These are phyloP conservation scores for Eutrema yunnanense DNA, from an alignment of 345 rosid species.

Conservation along the genomic window DNA sequence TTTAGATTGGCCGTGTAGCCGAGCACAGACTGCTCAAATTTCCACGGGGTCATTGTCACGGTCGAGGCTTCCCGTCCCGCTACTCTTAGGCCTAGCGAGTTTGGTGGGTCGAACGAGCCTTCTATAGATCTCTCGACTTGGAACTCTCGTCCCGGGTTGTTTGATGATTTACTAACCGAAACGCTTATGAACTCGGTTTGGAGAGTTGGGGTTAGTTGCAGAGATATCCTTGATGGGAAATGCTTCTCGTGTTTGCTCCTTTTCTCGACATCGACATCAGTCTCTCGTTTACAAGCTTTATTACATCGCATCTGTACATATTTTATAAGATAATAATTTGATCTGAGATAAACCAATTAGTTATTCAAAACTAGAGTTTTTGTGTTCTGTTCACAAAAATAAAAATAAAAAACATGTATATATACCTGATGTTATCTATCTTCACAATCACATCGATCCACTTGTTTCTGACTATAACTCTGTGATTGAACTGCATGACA, in stretches of 20 bases:
- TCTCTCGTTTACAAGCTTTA: conserved; percentile 45
- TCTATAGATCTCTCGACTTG: conserved; percentile 47
- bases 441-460: conserved; percentile 56
- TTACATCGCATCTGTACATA: conserved; percentile 47
- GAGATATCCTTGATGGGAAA: conserved; percentile 73
- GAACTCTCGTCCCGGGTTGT: conserved; percentile 52
- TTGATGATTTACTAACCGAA: conserved; percentile 73
- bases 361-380: not conserved
- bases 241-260: conserved; percentile 72
- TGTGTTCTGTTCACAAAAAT: too few relatives aligned
- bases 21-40: conserved; percentile 64
- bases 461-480: conserved; percentile 41
- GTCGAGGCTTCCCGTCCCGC: conserved; percentile 57
- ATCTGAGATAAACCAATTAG: not conserved
- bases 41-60: conserved; percentile 77
- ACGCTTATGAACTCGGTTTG: conserved; percentile 70
- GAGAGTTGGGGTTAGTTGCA: conserved; percentile 60
- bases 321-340: not conserved
- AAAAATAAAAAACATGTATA: not conserved
- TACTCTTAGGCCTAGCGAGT: conserved; percentile 47
- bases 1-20: conserved; percentile 60
- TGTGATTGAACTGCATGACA: conserved; percentile 70
- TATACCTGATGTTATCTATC: conserved; percentile 62
- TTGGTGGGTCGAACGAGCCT: conserved; percentile 66
- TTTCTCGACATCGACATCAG: conserved; percentile 54